Percentiles rank a stretch among this genome's conserved stretches.
phyloP scores from a whole-genome alignment of 1,139 yeast species.

The Petasospora rhodanensis region DNA sequence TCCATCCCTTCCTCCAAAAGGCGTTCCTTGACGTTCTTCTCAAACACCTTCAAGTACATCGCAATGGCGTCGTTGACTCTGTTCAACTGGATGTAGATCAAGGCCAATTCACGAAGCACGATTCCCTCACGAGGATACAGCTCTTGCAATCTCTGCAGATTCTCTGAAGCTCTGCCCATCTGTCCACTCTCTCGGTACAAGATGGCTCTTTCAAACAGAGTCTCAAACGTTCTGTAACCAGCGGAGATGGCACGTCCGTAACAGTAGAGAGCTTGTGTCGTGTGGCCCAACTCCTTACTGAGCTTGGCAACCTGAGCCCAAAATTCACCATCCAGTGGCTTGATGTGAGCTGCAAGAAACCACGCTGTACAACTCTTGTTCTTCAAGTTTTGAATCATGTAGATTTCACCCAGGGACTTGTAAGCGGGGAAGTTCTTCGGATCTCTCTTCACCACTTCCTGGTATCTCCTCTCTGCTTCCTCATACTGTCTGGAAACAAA shows the following conservation, averaged over 20 bases:
- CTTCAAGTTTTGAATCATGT: slow-evolving; percentile 59
- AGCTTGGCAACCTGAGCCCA: slow-evolving; percentile 85
- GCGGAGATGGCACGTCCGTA: slow-evolving; percentile 68
- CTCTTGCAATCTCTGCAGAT: slow-evolving; percentile 59
- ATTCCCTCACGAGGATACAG: slow-evolving; percentile 58
- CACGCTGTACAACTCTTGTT: slow-evolving; percentile 77
- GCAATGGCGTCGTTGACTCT: slow-evolving; percentile 77
- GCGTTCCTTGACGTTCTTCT: slow-evolving; percentile 37
- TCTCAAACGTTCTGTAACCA: slow-evolving; percentile 49
- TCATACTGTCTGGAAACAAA: slow-evolving; percentile 65
- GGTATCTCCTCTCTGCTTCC: slow-evolving; percentile 60
- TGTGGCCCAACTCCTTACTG: slow-evolving; percentile 65
- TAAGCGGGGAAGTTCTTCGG: slow-evolving; percentile 79
- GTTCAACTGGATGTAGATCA: slow-evolving; percentile 69
- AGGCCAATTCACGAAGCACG: slow-evolving; percentile 69
- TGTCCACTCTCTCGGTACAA: slow-evolving; percentile 63
- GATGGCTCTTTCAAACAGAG: slow-evolving; percentile 56
- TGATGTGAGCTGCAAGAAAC: slow-evolving; percentile 79
- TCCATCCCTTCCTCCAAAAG: slow-evolving; percentile 17
- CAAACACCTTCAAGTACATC: slow-evolving; percentile 64
- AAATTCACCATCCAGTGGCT: slow-evolving; percentile 70
- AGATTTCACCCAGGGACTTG: slow-evolving; percentile 80
- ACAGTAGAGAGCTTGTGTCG: slow-evolving; percentile 80
- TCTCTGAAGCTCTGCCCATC: slow-evolving; percentile 69
- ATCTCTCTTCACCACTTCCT: slow-evolving; percentile 74